Conservation (phyloP, 306 rosid species). For the Fagus sylvatica region DNA sequence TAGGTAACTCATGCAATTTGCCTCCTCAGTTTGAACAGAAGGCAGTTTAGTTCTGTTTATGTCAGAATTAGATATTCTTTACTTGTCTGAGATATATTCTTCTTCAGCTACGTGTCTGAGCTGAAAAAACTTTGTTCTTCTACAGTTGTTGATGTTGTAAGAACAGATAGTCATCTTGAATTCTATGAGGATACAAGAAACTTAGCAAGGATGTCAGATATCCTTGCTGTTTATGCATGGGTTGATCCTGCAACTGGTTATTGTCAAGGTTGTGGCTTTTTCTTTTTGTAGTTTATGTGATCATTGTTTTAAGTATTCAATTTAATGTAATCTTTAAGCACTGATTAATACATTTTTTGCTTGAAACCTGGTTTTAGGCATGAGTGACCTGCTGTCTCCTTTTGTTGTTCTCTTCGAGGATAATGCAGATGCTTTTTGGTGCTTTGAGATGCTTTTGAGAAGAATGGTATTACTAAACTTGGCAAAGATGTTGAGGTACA, state of each 20-base stretch:
- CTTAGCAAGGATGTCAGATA: conserved; percentile 97
- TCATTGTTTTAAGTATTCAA: conserved; percentile 9
- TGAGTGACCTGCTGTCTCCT: conserved; percentile 99
- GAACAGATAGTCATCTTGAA: conserved; percentile 94
- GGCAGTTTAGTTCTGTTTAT: conserved; percentile 15
- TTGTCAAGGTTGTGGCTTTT: conserved; percentile 75
- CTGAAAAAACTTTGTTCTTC: conserved; percentile 31
- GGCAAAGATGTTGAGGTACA: conserved; percentile 29
- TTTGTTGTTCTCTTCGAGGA: conserved; percentile 93
- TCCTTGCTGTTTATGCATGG: conserved; percentile 98
- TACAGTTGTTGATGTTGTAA: conserved; percentile 92
- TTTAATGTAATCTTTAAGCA: conserved; percentile 16
- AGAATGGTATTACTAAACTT: conserved; percentile 78
- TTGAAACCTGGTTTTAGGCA: conserved; percentile 62
- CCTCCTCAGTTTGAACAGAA: conserved; percentile 15
- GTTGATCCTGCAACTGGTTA: conserved; percentile 95
- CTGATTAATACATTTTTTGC: conserved; percentile 21
- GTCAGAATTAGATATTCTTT: not conserved
- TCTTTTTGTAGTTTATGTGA: conserved; percentile 17
- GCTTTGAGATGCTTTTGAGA: conserved; percentile 97
- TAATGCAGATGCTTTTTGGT: conserved; percentile 98
- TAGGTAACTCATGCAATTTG: conserved; percentile 50
- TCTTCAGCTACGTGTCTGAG: conserved; percentile 21
- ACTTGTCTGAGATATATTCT: not conserved
- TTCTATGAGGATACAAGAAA: conserved; percentile 81